These are phyloP conservation scores for Nemania bipapillata DNA, from an alignment of 2,329 filamentous ascomycete genomes.

Conservation along the genomic window DNA sequence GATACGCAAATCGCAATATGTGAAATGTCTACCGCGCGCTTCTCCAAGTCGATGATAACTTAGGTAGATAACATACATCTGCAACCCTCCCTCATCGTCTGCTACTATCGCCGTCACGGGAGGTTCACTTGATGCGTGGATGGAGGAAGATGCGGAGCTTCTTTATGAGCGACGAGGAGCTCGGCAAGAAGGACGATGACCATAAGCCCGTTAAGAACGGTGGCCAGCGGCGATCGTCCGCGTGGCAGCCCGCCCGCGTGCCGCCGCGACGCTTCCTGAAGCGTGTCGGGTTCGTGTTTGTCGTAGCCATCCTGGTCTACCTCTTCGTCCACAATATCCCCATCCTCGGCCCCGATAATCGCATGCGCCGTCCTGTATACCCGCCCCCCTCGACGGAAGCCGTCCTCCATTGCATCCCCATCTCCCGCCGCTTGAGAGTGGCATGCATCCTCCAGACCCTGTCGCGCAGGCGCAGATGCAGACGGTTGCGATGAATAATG, in stretches of 20 bases:
- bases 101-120: constrained; percentile 8
- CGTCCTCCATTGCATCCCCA: constrained; percentile 27
- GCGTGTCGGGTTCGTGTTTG: constrained; percentile 61
- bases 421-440: constrained; percentile 11
- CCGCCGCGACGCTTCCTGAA: constrained; percentile 65
- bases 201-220: constrained; percentile 50
- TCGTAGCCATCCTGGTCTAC: constrained; percentile 66
- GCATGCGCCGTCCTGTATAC: constrained; percentile 56
- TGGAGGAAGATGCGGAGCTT: constrained; percentile 58
- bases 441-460: constrained; percentile 25
- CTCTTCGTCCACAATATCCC: constrained; percentile 74
- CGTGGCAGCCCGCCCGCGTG: constrained; percentile 58
- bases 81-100: neutral
- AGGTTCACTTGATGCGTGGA: constrained; percentile 42
- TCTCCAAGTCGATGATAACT: constrained; percentile 20
- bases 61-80: constrained; percentile 14
- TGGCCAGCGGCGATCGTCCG: constrained; percentile 48
- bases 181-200: constrained; percentile 71
- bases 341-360: constrained; percentile 54
- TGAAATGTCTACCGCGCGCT: constrained; percentile 40
- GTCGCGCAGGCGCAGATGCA: constrained; percentile 17
- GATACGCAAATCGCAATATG: constrained; percentile 33
- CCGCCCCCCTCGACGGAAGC: constrained; percentile 33
- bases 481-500: constrained; percentile 15
- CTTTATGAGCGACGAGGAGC: constrained; percentile 65